Base-by-base conservation (phyloP, 2,329 filamentous ascomycete species). In the Ceratocystis harringtonii region DNA sequence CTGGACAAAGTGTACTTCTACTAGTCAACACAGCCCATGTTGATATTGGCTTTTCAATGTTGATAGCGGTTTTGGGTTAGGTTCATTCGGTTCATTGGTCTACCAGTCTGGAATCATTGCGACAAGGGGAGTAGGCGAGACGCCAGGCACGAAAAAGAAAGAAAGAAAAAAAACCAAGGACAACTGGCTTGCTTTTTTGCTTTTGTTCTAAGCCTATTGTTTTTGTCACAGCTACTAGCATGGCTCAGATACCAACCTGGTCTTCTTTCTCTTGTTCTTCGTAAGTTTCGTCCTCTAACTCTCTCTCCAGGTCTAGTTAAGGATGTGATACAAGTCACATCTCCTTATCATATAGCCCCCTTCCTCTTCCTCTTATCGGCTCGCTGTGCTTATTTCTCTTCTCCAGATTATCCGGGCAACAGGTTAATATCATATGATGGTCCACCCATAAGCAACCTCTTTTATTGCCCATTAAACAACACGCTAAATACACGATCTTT, bases 361-460 rank as follows among this genome's bases (percentile, higher is more conserved):
- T 30, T 58, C 52, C 17, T 3, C 48, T 12, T 25, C 48, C 17
- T 45, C 44, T 19, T 48, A 19, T 48, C 17, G 3, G 32, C 32
- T 50, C 45, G 45, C 45, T 50, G 7, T 22, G 19, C 50, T 58
- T 58, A 17, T 30, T 17, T 58, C 52, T 17, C 12, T 36, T 58
- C 50, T 41, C 50, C 63, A 64, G 44, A 57, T 43, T 19, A 58
- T 64, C 50, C 22, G 52, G 44, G 32, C 28, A 48, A 64, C 41
- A 57, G 41, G 32, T 64, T 44, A 22, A 57, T 45, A 64, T 64
- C 63, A 45, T 52, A 32, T 61, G 57, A 50, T 28, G 19, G 15
- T 28, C 5, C 5, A 17, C 17, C 15, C 52, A 57, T 22, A 28
- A 57, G 12, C 52, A 22, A 57, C 17, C 25, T 22, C 19, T 57